Conservation (phyloP, 108 stramenopile genomes). For the Phaeodactylum tricornutum region DNA sequence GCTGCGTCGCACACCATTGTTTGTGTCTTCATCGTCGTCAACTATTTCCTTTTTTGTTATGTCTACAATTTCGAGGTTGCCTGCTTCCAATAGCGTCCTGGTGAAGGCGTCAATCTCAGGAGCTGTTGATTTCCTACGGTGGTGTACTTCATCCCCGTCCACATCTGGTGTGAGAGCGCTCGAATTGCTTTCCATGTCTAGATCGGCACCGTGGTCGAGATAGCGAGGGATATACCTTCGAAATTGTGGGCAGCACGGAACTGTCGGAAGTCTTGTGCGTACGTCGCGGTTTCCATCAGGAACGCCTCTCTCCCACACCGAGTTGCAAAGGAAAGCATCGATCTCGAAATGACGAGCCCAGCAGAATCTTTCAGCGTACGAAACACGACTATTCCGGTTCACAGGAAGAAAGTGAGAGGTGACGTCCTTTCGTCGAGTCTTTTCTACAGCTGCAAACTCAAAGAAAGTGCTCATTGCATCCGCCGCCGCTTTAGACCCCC, state of each 20-base stretch:
- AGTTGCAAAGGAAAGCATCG: conserved; percentile 13
- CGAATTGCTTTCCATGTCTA: neutral
- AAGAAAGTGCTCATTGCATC: conserved; percentile 80
- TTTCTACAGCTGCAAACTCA: conserved; percentile 61
- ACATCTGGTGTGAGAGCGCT: conserved; percentile 1
- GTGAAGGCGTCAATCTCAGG: conserved; percentile 29
- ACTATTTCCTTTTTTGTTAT: conserved; percentile 74
- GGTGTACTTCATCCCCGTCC: neutral
- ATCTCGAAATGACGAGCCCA: conserved; percentile 49
- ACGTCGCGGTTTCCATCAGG: conserved; percentile 77
- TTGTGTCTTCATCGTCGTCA: conserved; percentile 35
- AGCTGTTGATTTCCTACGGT: neutral
- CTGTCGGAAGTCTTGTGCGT: conserved; percentile 51
- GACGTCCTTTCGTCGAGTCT: conserved; percentile 46
- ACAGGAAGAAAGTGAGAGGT: conserved; percentile 41
- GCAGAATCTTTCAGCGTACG: conserved; percentile 57
- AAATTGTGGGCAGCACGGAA: conserved; percentile 74
- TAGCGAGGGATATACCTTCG: conserved; percentile 71
- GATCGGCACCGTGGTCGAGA: conserved; percentile 44
- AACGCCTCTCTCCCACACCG: conserved; percentile 65
- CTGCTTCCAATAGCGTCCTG: conserved; percentile 39
- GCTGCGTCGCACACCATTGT: conserved; percentile 5
- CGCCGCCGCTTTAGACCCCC: conserved; percentile 46
- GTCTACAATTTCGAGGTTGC: conserved; percentile 67
- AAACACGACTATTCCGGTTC: conserved; percentile 45